Evolutionary conservation across 2,329 filamentous ascomycete genomes (phyloP).

Genomic region (Aspergillus neotritici): DNA sequence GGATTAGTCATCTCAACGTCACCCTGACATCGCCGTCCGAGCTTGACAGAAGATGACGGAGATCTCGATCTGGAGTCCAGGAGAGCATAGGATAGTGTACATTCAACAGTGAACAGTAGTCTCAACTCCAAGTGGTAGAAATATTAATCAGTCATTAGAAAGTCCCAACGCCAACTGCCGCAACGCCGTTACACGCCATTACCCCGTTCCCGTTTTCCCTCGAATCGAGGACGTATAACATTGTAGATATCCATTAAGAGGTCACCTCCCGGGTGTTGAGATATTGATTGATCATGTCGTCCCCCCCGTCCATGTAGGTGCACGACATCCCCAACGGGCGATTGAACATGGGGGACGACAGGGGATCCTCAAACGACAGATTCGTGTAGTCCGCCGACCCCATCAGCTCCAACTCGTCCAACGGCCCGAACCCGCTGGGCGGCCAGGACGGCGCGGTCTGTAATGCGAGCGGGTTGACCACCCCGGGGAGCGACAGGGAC

Average conservation of each 20-base stretch:
- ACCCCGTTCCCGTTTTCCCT: too few species aligned
- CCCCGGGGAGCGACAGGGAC: slow-evolving; percentile 31
- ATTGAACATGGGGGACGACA: slow-evolving; percentile 33
- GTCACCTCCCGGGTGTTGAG: slow-evolving; percentile 19
- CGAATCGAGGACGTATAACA: neutral
- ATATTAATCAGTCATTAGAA: too few species aligned
- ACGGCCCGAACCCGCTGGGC: slow-evolving; percentile 21
- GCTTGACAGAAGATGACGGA: too few species aligned
- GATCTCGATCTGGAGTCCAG: too few species aligned
- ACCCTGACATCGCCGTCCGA: too few species aligned
- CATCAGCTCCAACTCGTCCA: slow-evolving; percentile 33
- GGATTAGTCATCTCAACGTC: too few species aligned
- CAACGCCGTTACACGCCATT: slow-evolving; percentile 24
- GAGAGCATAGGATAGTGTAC: too few species aligned
- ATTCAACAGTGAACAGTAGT: too few species aligned
- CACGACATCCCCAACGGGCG: slow-evolving; percentile 32
- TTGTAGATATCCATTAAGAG: neutral
- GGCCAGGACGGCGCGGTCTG: slow-evolving; percentile 28
- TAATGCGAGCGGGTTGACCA: slow-evolving; percentile 34
- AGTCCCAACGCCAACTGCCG: too few species aligned
- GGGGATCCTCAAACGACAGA: slow-evolving; percentile 30
- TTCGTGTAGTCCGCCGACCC: slow-evolving; percentile 25
- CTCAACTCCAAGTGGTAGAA: too few species aligned
- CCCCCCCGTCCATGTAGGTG: slow-evolving; percentile 27
- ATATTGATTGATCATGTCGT: slow-evolving; percentile 37